Base-by-base conservation (phyloP, 257 asterid species). In the Fraxinus excelsior region DNA sequence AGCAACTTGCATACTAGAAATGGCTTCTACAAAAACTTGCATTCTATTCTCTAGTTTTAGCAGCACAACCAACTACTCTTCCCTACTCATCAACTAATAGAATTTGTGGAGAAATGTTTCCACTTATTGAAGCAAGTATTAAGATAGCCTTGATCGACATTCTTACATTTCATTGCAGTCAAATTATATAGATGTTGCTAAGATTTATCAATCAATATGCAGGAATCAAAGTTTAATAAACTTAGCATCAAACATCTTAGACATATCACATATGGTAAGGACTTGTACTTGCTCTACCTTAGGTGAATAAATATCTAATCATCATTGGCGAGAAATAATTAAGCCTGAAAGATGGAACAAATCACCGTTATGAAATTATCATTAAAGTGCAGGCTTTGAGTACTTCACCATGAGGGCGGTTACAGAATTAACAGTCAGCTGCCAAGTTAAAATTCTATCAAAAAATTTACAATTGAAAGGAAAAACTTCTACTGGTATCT, bases 401-500 rank as follows among this genome's bases (percentile, higher is more conserved):
- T 21, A 67, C 71, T 64, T 72, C 75, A 70, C 38, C 70, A 10
- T 14, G 12, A 14, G 19, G 14, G 35, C 37, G 3, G 72, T 60
- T 62, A 69, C 42, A 64, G 56, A 65, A 73, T 80, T 74, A 26
- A 74, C 71, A 67, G 70, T 73, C 16, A 77, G 76, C 74, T 69
- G 77, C 69, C 70, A 38, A 67, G 72, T 65, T 51, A 56, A 46
- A 38, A 81, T 70, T 79, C 90, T 79, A 80, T 79, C 58, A 71
- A 75, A 4, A 78, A 67, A 78, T 72, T 71, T 31, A 74, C 75
- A 74, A 71, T 19, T 23, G 28, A 74, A 77, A 72, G 66, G 69
- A 72, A 58, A 72, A 72, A 7, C 1, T 38, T 44, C 73, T 70
- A 73, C 65, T 80, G 53, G 70, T 37, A 69, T 34, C 68, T 64